Conservation (phyloP, 306 rosid genomes). For the Lathyrus tuberosus region DNA sequence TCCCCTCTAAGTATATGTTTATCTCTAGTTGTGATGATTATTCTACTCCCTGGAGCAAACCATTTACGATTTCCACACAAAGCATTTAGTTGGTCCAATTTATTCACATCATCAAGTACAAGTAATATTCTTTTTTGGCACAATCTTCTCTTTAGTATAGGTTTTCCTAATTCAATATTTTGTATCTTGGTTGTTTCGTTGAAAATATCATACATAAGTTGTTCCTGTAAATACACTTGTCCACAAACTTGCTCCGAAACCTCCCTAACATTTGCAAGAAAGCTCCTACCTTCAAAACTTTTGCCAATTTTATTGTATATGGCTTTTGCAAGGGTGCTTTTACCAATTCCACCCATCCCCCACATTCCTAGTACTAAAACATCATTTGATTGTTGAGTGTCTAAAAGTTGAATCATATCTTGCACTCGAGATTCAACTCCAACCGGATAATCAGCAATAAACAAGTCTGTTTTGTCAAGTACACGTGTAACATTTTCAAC, state of each 20-base stretch:
- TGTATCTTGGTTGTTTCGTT: slow-evolving; percentile 2
- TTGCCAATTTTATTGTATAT: neutral
- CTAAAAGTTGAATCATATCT: neutral
- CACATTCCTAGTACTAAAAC: slow-evolving; percentile 11
- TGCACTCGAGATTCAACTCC: slow-evolving; percentile 5
- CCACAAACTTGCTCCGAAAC: neutral
- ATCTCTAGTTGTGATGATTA: slow-evolving; percentile 18
- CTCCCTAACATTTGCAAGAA: slow-evolving; percentile 2
- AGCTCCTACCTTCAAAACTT: neutral
- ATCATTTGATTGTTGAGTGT: neutral
- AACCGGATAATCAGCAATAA: neutral
- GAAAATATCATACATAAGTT: neutral
- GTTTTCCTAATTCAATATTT: neutral
- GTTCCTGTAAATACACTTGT: slow-evolving; percentile 5
- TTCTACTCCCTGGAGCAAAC: slow-evolving; percentile 4
- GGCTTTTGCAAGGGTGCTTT: neutral
- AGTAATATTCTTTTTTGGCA: neutral
- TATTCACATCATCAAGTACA: slow-evolving; percentile 9
- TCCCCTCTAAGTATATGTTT: neutral
- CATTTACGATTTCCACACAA: slow-evolving; percentile 10
- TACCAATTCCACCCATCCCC: slow-evolving; percentile 32
- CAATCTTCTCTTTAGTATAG: neutral
- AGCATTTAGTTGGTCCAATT: neutral
- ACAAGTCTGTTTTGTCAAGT: slow-evolving; percentile 27
- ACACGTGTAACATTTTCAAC: neutral